Conservation (phyloP, 495 filamentous ascomycete genomes). For the Penicillium pancosmium region DNA sequence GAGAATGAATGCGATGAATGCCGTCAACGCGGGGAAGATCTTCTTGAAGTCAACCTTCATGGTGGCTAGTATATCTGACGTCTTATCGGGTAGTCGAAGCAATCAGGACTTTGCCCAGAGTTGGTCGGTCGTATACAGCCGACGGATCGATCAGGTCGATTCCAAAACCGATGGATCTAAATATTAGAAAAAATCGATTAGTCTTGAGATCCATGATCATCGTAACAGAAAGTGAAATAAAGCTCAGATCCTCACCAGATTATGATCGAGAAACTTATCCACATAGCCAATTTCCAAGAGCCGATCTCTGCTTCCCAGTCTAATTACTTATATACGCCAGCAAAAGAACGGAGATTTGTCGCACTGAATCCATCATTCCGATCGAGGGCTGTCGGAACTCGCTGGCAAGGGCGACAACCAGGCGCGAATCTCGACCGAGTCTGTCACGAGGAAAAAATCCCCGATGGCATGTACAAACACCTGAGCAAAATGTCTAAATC, state of each 20-base stretch:
- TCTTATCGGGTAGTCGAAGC: not conserved
- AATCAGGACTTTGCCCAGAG: not conserved
- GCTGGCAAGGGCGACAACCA: slow-evolving; percentile 1
- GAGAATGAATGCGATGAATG: slow-evolving; percentile 66
- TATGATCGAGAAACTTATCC: not conserved
- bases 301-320: not conserved
- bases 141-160: not conserved
- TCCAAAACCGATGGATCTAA: not conserved
- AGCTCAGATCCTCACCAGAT: not conserved
- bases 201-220: not conserved
- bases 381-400: slow-evolving; percentile 4
- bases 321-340: not conserved
- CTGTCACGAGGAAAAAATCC: not conserved
- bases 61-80: not conserved
- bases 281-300: not conserved
- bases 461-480: not conserved
- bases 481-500: not conserved
- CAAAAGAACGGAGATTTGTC: not conserved
- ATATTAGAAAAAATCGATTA: not conserved
- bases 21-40: slow-evolving; percentile 32
- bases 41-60: slow-evolving; percentile 17
- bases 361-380: not conserved
- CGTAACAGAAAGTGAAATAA: not conserved
- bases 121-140: not conserved
- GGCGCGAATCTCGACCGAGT: not conserved